These are phyloP conservation scores for Capronia coronata DNA, from an alignment of 2,329 filamentous ascomycete genomes.

Conservation along the genomic window DNA sequence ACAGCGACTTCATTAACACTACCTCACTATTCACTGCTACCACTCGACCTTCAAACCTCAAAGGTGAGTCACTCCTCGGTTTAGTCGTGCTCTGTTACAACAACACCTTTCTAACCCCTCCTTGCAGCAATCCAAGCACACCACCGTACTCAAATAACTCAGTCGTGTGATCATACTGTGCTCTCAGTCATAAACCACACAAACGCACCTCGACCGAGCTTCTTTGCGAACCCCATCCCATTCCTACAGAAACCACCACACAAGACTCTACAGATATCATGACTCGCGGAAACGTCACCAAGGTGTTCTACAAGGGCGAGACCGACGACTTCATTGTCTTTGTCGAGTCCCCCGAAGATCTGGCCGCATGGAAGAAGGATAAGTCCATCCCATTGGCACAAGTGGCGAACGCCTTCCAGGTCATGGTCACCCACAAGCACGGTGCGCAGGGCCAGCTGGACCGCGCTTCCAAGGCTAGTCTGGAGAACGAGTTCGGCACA, in stretches of 20 bases:
- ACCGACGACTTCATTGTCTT: conserved; percentile 64
- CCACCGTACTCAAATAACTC: background rate
- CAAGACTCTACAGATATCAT: conserved; percentile 40
- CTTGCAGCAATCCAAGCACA: background rate
- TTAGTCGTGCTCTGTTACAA: no score
- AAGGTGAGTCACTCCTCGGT: no score
- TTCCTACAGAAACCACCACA: background rate
- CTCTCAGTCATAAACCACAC: background rate
- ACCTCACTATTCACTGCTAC: background rate
- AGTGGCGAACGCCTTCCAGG: conserved; percentile 80
- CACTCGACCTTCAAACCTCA: background rate
- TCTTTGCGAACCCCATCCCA: no score
- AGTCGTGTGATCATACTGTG: conserved; percentile 7
- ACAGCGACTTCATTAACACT: no score
- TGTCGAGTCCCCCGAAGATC: conserved; percentile 54
- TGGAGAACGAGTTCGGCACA: conserved; percentile 86
- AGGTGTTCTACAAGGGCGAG: conserved; percentile 79
- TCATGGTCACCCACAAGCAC: conserved; percentile 84
- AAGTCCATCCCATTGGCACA: conserved; percentile 66
- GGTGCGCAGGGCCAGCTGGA: conserved; percentile 76
- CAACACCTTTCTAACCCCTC: background rate
- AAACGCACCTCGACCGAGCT: background rate
- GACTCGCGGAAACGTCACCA: conserved; percentile 68
- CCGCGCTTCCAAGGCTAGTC: conserved; percentile 62
- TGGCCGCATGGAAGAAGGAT: conserved; percentile 78